phyloP scores from a whole-genome alignment of 257 asterid genomes.

The Nicotiana paniculata region DNA sequence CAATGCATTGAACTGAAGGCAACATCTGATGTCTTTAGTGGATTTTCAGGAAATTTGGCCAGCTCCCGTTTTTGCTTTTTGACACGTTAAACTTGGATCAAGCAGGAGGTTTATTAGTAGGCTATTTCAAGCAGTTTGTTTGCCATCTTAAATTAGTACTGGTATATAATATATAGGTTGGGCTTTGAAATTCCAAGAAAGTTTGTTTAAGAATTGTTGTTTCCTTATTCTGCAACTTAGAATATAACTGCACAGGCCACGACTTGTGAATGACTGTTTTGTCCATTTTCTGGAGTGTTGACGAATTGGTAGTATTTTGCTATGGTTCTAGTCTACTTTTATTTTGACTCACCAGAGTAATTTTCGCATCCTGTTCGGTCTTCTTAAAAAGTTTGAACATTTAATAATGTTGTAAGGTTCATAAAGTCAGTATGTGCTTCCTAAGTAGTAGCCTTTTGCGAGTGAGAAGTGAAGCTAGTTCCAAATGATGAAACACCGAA shows the following conservation, averaged over 20 bases:
- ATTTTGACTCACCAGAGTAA: neutral
- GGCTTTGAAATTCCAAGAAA: neutral
- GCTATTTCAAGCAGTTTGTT: neutral
- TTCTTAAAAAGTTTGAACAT: neutral
- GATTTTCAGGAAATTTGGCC: neutral
- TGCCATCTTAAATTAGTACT: neutral
- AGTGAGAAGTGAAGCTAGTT: neutral
- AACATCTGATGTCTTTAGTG: neutral
- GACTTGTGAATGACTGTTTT: neutral
- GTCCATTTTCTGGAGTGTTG: neutral
- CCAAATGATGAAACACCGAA: no score
- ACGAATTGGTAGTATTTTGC: neutral
- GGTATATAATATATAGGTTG: conserved; percentile 7
- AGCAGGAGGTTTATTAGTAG: neutral
- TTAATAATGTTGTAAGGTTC: neutral
- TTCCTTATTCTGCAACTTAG: neutral
- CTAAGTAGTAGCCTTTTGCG: no score
- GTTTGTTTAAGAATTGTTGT: neutral
- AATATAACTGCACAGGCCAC: neutral
- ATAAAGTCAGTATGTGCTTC: neutral
- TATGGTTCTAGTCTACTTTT: neutral
- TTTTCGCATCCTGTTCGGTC: neutral
- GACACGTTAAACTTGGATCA: neutral
- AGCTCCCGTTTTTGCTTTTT: neutral
- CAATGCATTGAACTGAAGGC: conserved; percentile 29